Evolutionary conservation across 371 early-diverging fungal genomes (phyloP), one percentile per base, ranked within the genome.

Genomic region (Mucor racemosus): DNA sequence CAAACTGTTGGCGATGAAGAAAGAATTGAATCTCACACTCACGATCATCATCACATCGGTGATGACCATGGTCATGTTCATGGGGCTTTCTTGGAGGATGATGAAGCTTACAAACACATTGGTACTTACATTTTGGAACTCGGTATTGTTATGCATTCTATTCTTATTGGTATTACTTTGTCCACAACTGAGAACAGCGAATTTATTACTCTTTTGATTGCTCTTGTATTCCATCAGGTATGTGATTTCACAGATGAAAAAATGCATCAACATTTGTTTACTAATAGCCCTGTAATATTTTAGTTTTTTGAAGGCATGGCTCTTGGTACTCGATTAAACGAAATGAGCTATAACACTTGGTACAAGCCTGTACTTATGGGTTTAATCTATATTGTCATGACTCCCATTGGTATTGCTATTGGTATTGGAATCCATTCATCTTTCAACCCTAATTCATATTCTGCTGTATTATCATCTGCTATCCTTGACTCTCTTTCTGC

Each of bases 171-270:
- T 7, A 67, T 95, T 33, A 82, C 94, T 1, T 76, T 97, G 17
- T 91, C 94, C 2, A 86, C 87, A 13, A 76, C 91, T 5, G 75
- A 76, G 2, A 90, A 87, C n/a, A 69, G 80, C 2, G 86, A 84
- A 17, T 94, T 93, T 75, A 76, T 71, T 8, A 82, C 91, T 9
- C 86, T 96, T 13, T 71, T 93, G 14, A 80, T 92, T 55, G 96
- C 96, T 8, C 78, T 96, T 11, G 81, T 84, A n/a, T 95, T 95
- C 78, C 97, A 97, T 76, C 96, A 96, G 80, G 84, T 84, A 84
- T 26, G 10, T 50, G 0, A 21, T 50, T 19, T 48, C 7, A 6
- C 7, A 48, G 19, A 19, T 48, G 4, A 50, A 8, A 50, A 50
- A 50, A 3, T 4, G 17, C 34, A 7, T 34, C 4, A 7, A 33